Evolutionary conservation across 2,329 filamentous ascomycete species (phyloP), one percentile per base, ranked within the genome.

Genomic region (Talaromyces islandicus): DNA sequence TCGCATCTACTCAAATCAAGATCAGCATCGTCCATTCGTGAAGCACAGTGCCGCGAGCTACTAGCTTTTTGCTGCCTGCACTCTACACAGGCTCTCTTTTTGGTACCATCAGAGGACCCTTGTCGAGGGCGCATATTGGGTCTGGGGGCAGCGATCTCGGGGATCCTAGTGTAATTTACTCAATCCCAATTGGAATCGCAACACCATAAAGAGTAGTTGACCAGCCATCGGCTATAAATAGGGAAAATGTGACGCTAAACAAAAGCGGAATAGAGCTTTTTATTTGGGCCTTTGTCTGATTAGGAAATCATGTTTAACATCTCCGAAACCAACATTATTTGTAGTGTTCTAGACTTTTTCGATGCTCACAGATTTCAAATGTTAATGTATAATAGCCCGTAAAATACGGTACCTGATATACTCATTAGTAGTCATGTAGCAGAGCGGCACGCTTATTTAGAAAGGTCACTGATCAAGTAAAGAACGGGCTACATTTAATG

Each of bases 51-150:
- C 51, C 11, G 11, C 11, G 21, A 29, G 17, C 17, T 32, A 54
- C 51, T 54, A 54, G 51, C 51, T 54, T 54, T 53, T 54, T 54
- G 51, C 27, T 54, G 51, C 27, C 51, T 54, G 51, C 27, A 54
- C 17, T 54, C 51, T 14, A 54, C 51, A 11, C 51, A 54, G 29
- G 27, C 51, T 21, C 27, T 54, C 27, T 54, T 54, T 32, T 54
- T 54, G 11, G 25, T 32, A 4, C 27, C 27, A 19, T 21, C 27
- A 10, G 51, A 21, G 17, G 51, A 12, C 21, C 12, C 51, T 21
- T 32, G 51, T 21, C 51, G 51, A 30, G 27, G 21, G 7, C 51
- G 51, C 51, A 54, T 54, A 32, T 54, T 19, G 51, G 32, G 17
- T 7, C 17, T 6, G 17, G 17, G 17, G 6, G 6, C 17, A 38